Conservation (phyloP, 2,329 filamentous ascomycete genomes). For the Ascochyta clinopodiicola region DNA sequence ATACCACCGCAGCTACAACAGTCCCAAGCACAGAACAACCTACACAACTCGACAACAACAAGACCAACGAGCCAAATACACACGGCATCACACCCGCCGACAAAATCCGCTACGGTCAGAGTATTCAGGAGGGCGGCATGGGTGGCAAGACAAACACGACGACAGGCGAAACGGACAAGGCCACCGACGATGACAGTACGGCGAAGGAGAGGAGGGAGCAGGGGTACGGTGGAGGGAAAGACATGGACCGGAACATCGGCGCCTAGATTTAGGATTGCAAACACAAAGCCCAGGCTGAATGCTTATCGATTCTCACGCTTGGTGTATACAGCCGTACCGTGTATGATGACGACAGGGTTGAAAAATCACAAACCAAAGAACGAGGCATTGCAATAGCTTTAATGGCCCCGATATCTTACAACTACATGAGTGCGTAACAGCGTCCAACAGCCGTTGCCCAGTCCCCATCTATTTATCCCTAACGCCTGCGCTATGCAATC, state of each 20-base stretch:
- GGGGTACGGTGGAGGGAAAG: constrained; percentile 59
- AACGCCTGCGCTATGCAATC: constrained; percentile 34
- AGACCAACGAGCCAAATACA: constrained; percentile 51
- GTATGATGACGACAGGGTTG: no score
- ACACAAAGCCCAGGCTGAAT: no score
- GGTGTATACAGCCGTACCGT: not conserved
- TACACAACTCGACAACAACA: constrained; percentile 31
- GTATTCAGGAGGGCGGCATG: constrained; percentile 62
- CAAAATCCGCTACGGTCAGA: constrained; percentile 63
- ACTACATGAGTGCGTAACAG: not conserved
- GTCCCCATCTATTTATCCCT: not conserved
- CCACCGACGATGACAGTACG: constrained; percentile 47
- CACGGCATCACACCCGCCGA: constrained; percentile 50
- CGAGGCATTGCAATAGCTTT: no score
- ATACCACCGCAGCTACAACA: constrained; percentile 12
- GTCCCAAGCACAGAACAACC: constrained; percentile 22
- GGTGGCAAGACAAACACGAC: constrained; percentile 58
- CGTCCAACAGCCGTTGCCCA: no score
- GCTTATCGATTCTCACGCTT: no score
- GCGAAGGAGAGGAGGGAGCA: constrained; percentile 57
- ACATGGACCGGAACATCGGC: constrained; percentile 58
- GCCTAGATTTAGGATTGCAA: constrained; percentile 44
- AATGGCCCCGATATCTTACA: constrained; percentile 1
- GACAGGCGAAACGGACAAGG: constrained; percentile 46
- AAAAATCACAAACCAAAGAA: no score